Percentiles rank a stretch among this genome's conserved stretches.
Evolutionary conservation across 768 basidiomycete species (phyloP).

Genomic region (Xerocomus potaroensis): DNA sequence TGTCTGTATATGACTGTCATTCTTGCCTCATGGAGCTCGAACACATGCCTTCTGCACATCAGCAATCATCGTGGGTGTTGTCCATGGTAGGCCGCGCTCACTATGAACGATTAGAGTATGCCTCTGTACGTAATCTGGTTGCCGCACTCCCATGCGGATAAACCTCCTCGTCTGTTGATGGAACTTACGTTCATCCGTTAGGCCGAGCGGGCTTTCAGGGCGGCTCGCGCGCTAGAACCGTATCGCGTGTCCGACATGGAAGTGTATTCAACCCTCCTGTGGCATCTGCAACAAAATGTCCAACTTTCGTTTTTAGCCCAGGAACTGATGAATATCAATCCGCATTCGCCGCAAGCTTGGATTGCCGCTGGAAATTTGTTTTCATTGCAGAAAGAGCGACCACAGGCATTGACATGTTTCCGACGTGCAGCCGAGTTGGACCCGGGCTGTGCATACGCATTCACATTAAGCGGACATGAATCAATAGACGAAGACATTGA

Average conservation of each 20-base stretch:
- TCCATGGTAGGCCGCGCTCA: conserved; percentile 82
- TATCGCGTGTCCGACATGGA: conserved; percentile 92
- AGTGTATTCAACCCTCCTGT: conserved; percentile 91
- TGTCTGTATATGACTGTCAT: conserved; percentile 73
- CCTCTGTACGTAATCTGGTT: conserved; percentile 56
- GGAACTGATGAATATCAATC: conserved; percentile 79
- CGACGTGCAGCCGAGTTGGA: conserved; percentile 86
- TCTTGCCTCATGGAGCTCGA: conserved; percentile 74
- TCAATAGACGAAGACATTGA: conserved; percentile 94
- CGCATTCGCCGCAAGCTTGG: conserved; percentile 88
- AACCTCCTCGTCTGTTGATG: conserved; percentile 14
- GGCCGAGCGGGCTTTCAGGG: conserved; percentile 88
- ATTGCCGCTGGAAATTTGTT: conserved; percentile 96
- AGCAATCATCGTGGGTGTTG: conserved; percentile 72
- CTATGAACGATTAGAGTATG: conserved; percentile 88
- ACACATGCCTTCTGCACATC: conserved; percentile 67
- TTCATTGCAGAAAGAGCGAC: conserved; percentile 89
- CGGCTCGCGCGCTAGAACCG: conserved; percentile 80
- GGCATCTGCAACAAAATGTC: conserved; percentile 86
- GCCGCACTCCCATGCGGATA: conserved; percentile 4
- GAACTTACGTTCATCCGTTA: conserved; percentile 34
- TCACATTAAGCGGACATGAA: conserved; percentile 95
- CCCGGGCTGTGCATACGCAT: conserved; percentile 90
- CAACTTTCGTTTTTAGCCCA: conserved; percentile 91
- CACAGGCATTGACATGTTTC: conserved; percentile 93